phyloP scores from a whole-genome alignment of 768 basidiomycete species.

The Termitomyces eurrhizus region DNA sequence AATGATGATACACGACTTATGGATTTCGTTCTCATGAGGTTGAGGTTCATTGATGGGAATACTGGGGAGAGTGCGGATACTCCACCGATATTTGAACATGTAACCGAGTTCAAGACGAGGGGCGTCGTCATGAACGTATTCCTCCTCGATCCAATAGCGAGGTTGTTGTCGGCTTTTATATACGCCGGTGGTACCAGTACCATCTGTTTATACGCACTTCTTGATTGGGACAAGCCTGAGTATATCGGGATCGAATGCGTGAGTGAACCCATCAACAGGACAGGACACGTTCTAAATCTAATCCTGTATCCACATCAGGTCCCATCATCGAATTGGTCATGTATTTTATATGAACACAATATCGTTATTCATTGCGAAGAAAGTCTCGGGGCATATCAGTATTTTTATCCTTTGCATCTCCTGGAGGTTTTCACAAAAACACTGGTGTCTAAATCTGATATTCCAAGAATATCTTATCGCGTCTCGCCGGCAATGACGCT shows the following conservation, averaged over 20 bases:
- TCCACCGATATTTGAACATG: constrained; percentile 50
- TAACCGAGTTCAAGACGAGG: constrained; percentile 59
- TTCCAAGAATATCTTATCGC: constrained; percentile 36
- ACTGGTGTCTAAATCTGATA: constrained; percentile 23
- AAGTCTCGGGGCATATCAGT: constrained; percentile 57
- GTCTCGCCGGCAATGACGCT: constrained; percentile 43
- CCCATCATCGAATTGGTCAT: constrained; percentile 73
- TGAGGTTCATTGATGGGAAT: constrained; percentile 52
- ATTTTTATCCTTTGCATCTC: constrained; percentile 59
- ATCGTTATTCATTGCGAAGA: constrained; percentile 77
- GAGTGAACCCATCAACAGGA: constrained; percentile 24
- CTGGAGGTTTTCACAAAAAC: constrained; percentile 29
- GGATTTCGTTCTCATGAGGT: constrained; percentile 69
- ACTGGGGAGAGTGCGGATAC: constrained; percentile 32
- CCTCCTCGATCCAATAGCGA: constrained; percentile 58
- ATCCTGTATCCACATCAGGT: constrained; percentile 32
- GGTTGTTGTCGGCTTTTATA: constrained; percentile 66
- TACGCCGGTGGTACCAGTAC: constrained; percentile 50
- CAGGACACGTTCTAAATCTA: constrained; percentile 2
- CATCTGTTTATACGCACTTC: constrained; percentile 58
- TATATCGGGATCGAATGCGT: constrained; percentile 73
- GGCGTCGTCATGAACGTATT: constrained; percentile 79
- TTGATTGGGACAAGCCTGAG: constrained; percentile 62
- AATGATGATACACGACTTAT: constrained; percentile 61
- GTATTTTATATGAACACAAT: constrained; percentile 59